Conservation (phyloP, 2,329 filamentous ascomycete genomes). For the Thielaviopsis populi region DNA sequence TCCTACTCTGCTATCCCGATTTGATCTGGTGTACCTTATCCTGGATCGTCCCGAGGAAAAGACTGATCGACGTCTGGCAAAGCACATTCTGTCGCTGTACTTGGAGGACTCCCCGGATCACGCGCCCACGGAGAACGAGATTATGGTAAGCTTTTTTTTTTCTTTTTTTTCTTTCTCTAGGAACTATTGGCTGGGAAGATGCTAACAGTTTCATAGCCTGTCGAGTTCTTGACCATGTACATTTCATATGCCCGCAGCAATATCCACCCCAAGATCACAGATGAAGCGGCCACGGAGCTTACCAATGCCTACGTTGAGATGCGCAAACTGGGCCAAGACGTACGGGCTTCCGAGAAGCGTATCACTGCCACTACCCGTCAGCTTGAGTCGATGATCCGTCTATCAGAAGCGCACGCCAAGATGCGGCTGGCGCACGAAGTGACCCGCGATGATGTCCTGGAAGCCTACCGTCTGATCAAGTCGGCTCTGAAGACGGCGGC, state of each 20-base stretch:
- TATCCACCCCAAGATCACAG: constrained; percentile 68
- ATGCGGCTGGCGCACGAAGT: constrained; percentile 76
- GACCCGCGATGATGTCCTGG: constrained; percentile 65
- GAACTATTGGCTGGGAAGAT: not conserved
- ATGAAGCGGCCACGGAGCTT: constrained; percentile 67
- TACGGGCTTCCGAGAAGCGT: constrained; percentile 77
- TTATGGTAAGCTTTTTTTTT: constrained; percentile 47
- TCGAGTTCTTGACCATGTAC: constrained; percentile 92
- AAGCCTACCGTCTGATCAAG: constrained; percentile 86
- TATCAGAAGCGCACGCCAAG: constrained; percentile 90
- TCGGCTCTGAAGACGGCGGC: constrained; percentile 90
- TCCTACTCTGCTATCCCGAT: constrained; percentile 85
- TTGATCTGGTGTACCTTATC: constrained; percentile 92
- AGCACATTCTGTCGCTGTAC: constrained; percentile 92
- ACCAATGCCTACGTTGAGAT: constrained; percentile 83
- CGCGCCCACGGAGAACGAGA: constrained; percentile 56
- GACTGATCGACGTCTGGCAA: constrained; percentile 72
- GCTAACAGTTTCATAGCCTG: constrained; percentile 38
- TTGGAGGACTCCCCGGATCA: constrained; percentile 87
- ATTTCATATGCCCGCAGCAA: constrained; percentile 89
- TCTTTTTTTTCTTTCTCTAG: not conserved
- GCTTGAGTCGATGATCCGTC: constrained; percentile 95
- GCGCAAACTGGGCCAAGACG: constrained; percentile 80
- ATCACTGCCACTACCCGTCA: constrained; percentile 97
- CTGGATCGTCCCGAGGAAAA: constrained; percentile 88